A percentile compares a stretch with the other conserved stretches of the same genome.
Conservation (phyloP, 2,329 filamentous ascomycete species). For the Graphilbum ipis-grandicollis region DNA sequence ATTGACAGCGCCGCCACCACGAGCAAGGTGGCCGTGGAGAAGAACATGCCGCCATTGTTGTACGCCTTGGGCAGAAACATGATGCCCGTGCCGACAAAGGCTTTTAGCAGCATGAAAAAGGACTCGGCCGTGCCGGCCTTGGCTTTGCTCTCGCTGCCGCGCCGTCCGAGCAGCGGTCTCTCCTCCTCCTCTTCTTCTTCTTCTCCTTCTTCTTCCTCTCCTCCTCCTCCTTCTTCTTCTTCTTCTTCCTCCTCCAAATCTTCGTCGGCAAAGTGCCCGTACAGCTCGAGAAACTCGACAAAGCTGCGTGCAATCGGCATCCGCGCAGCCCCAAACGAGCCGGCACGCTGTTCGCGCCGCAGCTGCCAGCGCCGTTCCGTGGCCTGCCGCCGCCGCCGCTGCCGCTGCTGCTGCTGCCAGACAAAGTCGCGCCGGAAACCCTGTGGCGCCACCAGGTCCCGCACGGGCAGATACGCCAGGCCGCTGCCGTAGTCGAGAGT, state of each 20-base stretch:
- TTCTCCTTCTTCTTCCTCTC: slow-evolving; percentile 21
- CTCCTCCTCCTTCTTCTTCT: slow-evolving; percentile 37
- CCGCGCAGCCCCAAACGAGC: slow-evolving; percentile 6
- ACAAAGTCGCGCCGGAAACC: slow-evolving; percentile 31
- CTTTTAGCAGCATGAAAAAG: slow-evolving; percentile 64
- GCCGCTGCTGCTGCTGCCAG: slow-evolving; percentile 17
- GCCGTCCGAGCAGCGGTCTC: slow-evolving; percentile 18
- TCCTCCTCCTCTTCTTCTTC: slow-evolving; percentile 5
- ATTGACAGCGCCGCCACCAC: slow-evolving; percentile 48
- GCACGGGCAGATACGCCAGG: slow-evolving; percentile 11
- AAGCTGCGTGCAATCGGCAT: slow-evolving; percentile 50
- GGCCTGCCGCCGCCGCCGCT: slow-evolving; percentile 14
- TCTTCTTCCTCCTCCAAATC: slow-evolving; percentile 43
- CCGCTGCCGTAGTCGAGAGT: slow-evolving; percentile 9
- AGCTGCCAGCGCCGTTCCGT: slow-evolving; percentile 6
- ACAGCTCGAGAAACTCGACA: slow-evolving; percentile 58
- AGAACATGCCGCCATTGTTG: slow-evolving; percentile 59
- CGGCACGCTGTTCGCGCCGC: slow-evolving; percentile 5
- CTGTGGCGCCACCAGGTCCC: slow-evolving; percentile 22
- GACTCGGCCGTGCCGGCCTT: slow-evolving; percentile 46
- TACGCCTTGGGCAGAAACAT: slow-evolving; percentile 72
- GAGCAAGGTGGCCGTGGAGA: slow-evolving; percentile 53
- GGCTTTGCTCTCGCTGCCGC: too few relatives aligned
- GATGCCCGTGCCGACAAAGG: slow-evolving; percentile 65
- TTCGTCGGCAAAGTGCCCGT: slow-evolving; percentile 62